Base-by-base conservation (phyloP, 169 alveolate species). In the Plasmodium blacklocki region DNA sequence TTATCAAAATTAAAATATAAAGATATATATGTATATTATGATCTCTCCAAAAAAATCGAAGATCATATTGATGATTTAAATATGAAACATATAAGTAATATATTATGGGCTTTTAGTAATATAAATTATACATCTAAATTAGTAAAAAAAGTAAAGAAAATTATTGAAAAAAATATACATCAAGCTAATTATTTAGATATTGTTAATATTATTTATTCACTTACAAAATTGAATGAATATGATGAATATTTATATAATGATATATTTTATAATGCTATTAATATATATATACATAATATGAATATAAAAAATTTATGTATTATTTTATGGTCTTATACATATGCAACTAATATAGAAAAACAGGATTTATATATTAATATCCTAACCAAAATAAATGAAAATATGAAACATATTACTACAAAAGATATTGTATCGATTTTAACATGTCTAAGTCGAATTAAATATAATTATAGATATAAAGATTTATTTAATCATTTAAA, bases 241-340 rank as follows among this genome's bases (percentile, higher is more conserved):
- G 91, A 83, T 83, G 80, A 83, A 21, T 49, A 83, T 60, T 56
- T 83, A n/a, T 83, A 45, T 23, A 83, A 56, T 60, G 91, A 83
- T 4, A 15, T 83, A 6, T 68, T 83, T 56, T 70, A 68, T 49
- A 83, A 83, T 68, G 80, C 83, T 19, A 26, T 83, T 83, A 83
- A 83, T 23, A 67, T 83, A 23, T 83, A 83, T 58, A n/a, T 83
- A 83, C 91, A 83, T 50, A 72, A 83, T 47, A 83, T 83, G 91
- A 83, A 15, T 83, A 52, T 83, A 47, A 83, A 83, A 23, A 83
- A 83, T 83, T 60, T 83, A 15, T 83, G 91, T 29, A 83, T 83
- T 26, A 21, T 83, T 14, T 43, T 83, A 23, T 83, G 91, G 91
- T 83, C 91, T 0, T 83, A 83, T 18, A 83, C 91, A 7, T 83